Base-by-base conservation (phyloP, 768 basidiomycete species). In the Asterophora parasitica region DNA sequence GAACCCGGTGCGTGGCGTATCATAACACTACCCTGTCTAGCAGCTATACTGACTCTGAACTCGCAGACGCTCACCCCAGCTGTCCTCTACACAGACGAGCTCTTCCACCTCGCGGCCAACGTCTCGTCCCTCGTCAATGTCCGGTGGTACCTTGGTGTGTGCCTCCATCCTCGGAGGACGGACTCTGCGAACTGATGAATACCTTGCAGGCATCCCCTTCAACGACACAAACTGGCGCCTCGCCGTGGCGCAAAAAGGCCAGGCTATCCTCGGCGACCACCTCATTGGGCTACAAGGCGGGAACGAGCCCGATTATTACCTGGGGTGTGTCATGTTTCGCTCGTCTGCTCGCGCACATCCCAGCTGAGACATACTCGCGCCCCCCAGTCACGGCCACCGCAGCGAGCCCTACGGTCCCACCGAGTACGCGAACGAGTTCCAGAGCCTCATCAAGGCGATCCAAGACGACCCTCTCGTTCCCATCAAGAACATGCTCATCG, bases 281-380 rank as follows among this genome's bases (percentile, higher is more conserved):
- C 66, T 90, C 15, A 62, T 84, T n/a, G 88, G 83, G 0, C 63
- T 86, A 7, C 82, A 87, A 60, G 76, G 81, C 1, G 86, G 82
- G 2, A 88, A 90, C 59, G 88, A 90, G 64, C 88, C 87, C 12
- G 88, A 92, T 68, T 75, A 88, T 53, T 91, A 83, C 53, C 65
- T 71, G 8, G 49, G 58, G 61, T 72, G 65, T 8, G 63, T 51
- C 33, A 15, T 1, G 32, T 0, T 7, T 27, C 38, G 7, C 5
- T 15, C 6, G 15, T 27, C 27, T 49, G n/a, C 50, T 2, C 23
- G n/a, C n/a, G n/a, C n/a, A n/a, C n/a, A n/a, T n/a, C n/a, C n/a
- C n/a, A n/a, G n/a, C n/a, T n/a, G n/a, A n/a, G 23, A 23, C 23
- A 6, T 6, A 23, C 23, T 23, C 23, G 23, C 38, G 32, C 49